Base-by-base conservation (phyloP, 129 eudicot genomes). In the Chrysanthemum makinoi region DNA sequence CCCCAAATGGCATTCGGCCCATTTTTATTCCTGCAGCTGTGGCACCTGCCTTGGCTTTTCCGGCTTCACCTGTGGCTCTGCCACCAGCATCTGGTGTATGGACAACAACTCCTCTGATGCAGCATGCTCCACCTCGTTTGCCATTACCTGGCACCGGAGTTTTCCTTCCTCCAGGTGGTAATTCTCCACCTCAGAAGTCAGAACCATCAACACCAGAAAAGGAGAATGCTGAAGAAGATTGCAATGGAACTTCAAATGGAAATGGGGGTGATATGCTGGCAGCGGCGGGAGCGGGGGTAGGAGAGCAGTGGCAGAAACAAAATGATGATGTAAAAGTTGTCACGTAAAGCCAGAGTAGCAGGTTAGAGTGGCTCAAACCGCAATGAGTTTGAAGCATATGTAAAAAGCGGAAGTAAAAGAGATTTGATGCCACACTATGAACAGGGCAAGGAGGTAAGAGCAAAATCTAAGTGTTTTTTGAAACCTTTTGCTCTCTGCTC, bases 131-230 rank as follows among this genome's bases (percentile, higher is more conserved):
- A 2, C 91, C 62, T 57, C 33, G 62, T 30, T 57, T 57, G 24
- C 33, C 62, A 2, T 22, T 57, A 8, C 30, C 91, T 70, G 96
- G 96, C 70, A 90, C 96, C 0, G 96, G 96, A 61, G 96, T 90
- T 55, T 90, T 90, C 65, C 90, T 90, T 62, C 96, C 96, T 17
- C 85, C 89, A 60, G 86, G 88, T 48, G 72, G 77, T 28, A 81
- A 67, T 43, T 30, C 79, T 53, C 19, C 66, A 47, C 49, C 70
- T 75, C 86, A 75, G 33, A 39, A 39, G 46, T 39, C 46, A 39
- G 48, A 78, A 26, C 15, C 63, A 1, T 47, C 79, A 47, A 24
- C 16, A 13, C 35, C 75, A 61, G 83, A 81, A 63, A 20, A 48
- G 10, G 78, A 58, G 60, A 80, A 75, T 39, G 19, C 35, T 0